A percentile compares a stretch with the other conserved stretches of the same genome.
Conservation (phyloP, 1,284 basidiomycete species). For the Pseudomicrostroma phylloplanum region DNA sequence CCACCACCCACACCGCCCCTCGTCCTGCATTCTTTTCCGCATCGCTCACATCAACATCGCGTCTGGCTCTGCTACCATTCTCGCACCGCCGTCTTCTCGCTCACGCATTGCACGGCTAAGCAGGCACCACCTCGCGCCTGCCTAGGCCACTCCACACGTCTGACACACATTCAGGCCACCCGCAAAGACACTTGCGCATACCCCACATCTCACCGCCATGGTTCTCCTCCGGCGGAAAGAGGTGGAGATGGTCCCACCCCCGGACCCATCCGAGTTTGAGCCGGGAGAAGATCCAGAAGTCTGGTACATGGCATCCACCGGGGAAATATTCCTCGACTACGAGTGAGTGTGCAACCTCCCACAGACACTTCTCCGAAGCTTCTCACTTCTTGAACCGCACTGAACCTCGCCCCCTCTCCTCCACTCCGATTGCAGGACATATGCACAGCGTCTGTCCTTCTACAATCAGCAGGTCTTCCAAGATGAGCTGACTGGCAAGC, state of each 20-base stretch:
- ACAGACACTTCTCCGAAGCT: neutral
- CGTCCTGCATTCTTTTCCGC: no score
- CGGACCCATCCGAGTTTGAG: slow-evolving; percentile 20
- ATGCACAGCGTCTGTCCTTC: slow-evolving; percentile 83
- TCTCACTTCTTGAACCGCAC: neutral
- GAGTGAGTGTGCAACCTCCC: slow-evolving; percentile 25
- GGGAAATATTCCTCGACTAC: slow-evolving; percentile 48
- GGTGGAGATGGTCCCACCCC: slow-evolving; percentile 37
- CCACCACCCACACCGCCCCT: no score
- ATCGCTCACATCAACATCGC: no score
- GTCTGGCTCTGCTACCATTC: no score
- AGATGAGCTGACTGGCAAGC: slow-evolving; percentile 89
- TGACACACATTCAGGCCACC: no score
- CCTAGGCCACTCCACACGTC: no score
- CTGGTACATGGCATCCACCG: slow-evolving; percentile 44
- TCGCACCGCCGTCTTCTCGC: no score
- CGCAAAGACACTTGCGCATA: no score
- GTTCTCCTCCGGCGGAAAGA: slow-evolving; percentile 44
- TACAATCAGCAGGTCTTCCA: slow-evolving; percentile 88
- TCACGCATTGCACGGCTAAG: no score
- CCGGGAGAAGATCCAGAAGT: slow-evolving; percentile 38
- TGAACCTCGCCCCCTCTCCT: neutral
- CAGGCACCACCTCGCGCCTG: no score
- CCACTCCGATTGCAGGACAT: slow-evolving; percentile 61
- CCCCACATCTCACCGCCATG: slow-evolving; percentile 20